A percentile compares a stretch with the other conserved stretches of the same genome.
These are phyloP conservation scores for Penicillium glabrum DNA, from an alignment of 2,329 filamentous ascomycete species.

Conservation along the genomic window DNA sequence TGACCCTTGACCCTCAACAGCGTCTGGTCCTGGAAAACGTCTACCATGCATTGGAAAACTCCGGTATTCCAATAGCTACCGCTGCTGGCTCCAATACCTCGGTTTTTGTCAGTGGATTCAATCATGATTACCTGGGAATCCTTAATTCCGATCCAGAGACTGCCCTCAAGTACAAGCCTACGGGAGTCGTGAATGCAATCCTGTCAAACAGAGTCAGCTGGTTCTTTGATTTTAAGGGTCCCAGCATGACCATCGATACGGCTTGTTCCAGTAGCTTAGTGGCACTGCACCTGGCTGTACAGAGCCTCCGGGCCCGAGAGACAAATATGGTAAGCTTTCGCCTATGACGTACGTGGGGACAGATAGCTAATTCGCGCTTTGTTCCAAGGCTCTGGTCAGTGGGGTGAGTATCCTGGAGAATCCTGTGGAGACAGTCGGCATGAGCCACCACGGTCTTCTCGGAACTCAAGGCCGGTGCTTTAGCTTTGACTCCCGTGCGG, in stretches of 20 bases:
- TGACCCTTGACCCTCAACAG: constrained; percentile 35
- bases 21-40: constrained; percentile 34
- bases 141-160: constrained; percentile 25
- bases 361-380: neutral
- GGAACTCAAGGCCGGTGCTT: constrained; percentile 33
- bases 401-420: constrained; percentile 40
- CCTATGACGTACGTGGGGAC: neutral
- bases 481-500: constrained; percentile 31
- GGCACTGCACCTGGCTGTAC: constrained; percentile 39
- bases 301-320: constrained; percentile 23
- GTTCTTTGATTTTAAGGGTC: constrained; percentile 27
- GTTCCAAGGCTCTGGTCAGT: constrained; percentile 33
- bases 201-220: constrained; percentile 25
- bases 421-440: constrained; percentile 29
- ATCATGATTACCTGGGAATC: constrained; percentile 25
- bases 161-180: constrained; percentile 22
- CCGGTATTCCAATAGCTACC: constrained; percentile 24
- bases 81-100: constrained; percentile 26
- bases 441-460: constrained; percentile 40
- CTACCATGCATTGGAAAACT: constrained; percentile 35
- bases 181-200: constrained; percentile 19
- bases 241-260: constrained; percentile 40
- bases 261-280: constrained; percentile 43
- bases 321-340: constrained; percentile 22
- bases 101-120: constrained; percentile 27